Base-by-base conservation (phyloP, 164 flowering plant genomes). In the Vitis amurensis region DNA sequence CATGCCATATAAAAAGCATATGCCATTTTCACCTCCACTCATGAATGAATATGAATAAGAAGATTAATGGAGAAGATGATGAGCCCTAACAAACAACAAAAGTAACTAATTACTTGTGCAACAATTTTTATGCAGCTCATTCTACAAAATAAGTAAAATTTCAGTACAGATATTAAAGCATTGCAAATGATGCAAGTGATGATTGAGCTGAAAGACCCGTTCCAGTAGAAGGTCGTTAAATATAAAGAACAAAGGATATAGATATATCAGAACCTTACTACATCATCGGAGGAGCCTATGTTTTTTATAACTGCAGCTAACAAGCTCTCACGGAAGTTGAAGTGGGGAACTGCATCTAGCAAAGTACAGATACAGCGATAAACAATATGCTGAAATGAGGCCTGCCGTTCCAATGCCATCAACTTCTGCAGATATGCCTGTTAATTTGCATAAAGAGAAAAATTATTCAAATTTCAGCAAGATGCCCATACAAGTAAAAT, bases 381-480 rank as follows among this genome's bases (percentile, higher is more conserved):
- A 14, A 81, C 87, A 15, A 90, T 91, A 70, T 81, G 88, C 60
- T 82, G 79, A 69, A 84, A 90, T 37, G 69, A 64, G n/a, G 86
- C 31, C 60, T 78, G 76, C 57, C 75, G 76, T 74, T 87, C 90
- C 47, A 90, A 70, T 27, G 77, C 62, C 11, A 88, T 71, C 79
- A 96, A 77, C 89, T 76, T 93, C 79, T 88, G 98, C 66, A 93
- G 75, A 77, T 91, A 95, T n/a, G 77, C 92, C 99, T 95, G 86
- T 56, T 48, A 71, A 60, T 8, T 61, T 11, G 56, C 56, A 74
- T 56, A 2, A 57, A 65, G 27, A 51, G 17, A 66, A 49, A 29
- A 14, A 15, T 11, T 10, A 6, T 66, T 1, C 55, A 13, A 48
- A 61, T 31, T 31, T 31, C 16, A 12, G 19, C 50, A 6, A 12